Conservation (phyloP, 1,284 basidiomycete species). For the Wolfiporia cocos region DNA sequence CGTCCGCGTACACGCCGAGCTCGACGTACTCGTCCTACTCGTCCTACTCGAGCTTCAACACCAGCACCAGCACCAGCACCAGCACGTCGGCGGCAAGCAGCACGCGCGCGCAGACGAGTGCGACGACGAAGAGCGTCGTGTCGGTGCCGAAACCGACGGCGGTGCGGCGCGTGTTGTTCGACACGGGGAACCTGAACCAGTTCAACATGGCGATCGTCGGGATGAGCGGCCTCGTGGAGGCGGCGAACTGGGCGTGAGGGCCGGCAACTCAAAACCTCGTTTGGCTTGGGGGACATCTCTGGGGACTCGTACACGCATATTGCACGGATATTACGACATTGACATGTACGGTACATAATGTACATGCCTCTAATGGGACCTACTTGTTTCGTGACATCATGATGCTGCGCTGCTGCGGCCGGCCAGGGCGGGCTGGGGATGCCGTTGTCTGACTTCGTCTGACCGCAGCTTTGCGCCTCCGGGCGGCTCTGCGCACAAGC, state of each 20-base stretch:
- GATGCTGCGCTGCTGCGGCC: no score
- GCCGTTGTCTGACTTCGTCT: no score
- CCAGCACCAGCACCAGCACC: slow-evolving; percentile 4
- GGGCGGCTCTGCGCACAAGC: no score
- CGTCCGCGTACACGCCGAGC: not conserved
- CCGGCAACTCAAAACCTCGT: not conserved
- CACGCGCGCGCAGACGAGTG: slow-evolving; percentile 2
- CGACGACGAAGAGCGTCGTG: no score
- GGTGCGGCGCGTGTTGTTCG: slow-evolving; percentile 10
- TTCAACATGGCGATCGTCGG: slow-evolving; percentile 18
- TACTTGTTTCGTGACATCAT: no score
- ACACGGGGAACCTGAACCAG: slow-evolving; percentile 16
- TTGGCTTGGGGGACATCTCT: no score
- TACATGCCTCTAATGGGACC: no score
- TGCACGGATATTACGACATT: no score
- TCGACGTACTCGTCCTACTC: not conserved
- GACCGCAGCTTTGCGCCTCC: no score
- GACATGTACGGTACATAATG: slow-evolving; percentile 3
- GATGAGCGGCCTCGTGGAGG: slow-evolving; percentile 11
- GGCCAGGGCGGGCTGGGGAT: no score
- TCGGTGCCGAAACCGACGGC: slow-evolving; percentile 7
- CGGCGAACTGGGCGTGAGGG: slow-evolving; percentile 1
- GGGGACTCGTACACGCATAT: no score
- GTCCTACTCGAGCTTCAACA: not conserved
- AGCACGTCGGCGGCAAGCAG: slow-evolving; percentile 1